Base-by-base conservation (phyloP, 2,329 filamentous ascomycete species). In the Xylaria sp. region DNA sequence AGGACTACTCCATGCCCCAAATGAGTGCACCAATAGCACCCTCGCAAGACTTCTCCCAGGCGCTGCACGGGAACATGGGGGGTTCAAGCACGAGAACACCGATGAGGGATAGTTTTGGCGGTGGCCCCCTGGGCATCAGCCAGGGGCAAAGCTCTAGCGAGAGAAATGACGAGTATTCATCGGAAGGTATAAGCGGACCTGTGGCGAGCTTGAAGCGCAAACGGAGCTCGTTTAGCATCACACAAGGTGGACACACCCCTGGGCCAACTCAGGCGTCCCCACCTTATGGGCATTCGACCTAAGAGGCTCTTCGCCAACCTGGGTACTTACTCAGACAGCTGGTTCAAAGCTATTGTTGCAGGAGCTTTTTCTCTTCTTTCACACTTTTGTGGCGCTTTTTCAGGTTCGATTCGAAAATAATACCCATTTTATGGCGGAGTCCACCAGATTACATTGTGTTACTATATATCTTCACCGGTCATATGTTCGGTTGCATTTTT, bases 21-120 rank as follows among this genome's bases (percentile, higher is more conserved):
- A 73, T 84, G 71, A 81, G 77, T 62, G 79, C 81, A 2, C 80
- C 80, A 1, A 81, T 83, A 52, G 76, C 76, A 2, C 76, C 80
- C 2, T 71, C 81, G 0, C 76, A 76, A 48, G 81, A 84, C 49
- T 84, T 83, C 59, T 72, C 74, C 2, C 76, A 78, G 52, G 75
- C 77, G 4, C 74, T 80, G 54, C 75, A 79, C 38, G 73, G 73
- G 6, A 74, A 67, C 63, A 69, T 78, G 65, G 61, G 67, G 3
- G 69, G 63, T 49, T 70, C 72, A 17, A 69, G 58, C 49, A 68
- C 72, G 11, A 68, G 76, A 56, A 78, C 77, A 4, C 74, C 77
- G 8, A 76, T 79, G 67, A 70, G 76, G 50, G 77, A 78, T 54
- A 70, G 71, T 0, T 80, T 79, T 57, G 69, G 71, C 16, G 69